A percentile compares a stretch with the other conserved stretches of the same genome.
phyloP scores from a whole-genome alignment of 2,329 filamentous ascomycete species.

The Pseudocercospora eumusae region DNA sequence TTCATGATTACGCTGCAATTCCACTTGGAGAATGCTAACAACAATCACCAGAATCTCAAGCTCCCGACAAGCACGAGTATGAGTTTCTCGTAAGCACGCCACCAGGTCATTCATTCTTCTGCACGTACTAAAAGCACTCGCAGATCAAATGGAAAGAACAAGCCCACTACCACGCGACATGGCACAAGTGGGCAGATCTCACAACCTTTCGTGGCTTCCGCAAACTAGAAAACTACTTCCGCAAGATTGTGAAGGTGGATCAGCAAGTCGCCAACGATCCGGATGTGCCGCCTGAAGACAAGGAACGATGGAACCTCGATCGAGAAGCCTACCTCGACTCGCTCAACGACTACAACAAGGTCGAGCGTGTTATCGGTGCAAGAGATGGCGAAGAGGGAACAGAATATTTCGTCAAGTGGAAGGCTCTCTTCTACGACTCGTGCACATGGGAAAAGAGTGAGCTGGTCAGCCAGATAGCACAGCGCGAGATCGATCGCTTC shows the following conservation, averaged over 20 bases:
- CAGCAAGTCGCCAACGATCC: slow-evolving; percentile 68
- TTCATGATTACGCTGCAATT: slow-evolving; percentile 19
- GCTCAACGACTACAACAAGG: slow-evolving; percentile 83
- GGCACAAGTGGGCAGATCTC: slow-evolving; percentile 79
- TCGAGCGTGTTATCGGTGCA: slow-evolving; percentile 87
- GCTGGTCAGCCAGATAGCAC: slow-evolving; percentile 74
- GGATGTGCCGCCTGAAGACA: slow-evolving; percentile 77
- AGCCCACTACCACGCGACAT: slow-evolving; percentile 93
- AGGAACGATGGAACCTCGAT: slow-evolving; percentile 93
- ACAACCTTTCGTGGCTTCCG: slow-evolving; percentile 72
- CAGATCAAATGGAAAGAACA: slow-evolving; percentile 96
- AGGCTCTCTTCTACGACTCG: slow-evolving; percentile 81
- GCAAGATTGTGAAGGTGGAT: slow-evolving; percentile 81
- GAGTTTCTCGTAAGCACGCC: slow-evolving; percentile 64
- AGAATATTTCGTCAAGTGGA: slow-evolving; percentile 93
- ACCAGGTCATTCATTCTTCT: slow-evolving; percentile 5
- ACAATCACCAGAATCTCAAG: slow-evolving; percentile 28
- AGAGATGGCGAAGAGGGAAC: slow-evolving; percentile 76
- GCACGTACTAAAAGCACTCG: slow-evolving; percentile 36
- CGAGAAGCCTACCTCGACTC: slow-evolving; percentile 88
- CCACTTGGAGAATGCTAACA: not conserved
- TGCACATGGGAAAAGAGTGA: slow-evolving; percentile 89
- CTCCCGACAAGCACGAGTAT: slow-evolving; percentile 71
- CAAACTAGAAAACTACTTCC: slow-evolving; percentile 92
- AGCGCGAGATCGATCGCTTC: slow-evolving; percentile 88